Base-by-base conservation (phyloP, 176 grass and related monocot species). In the Zea luxurians region DNA sequence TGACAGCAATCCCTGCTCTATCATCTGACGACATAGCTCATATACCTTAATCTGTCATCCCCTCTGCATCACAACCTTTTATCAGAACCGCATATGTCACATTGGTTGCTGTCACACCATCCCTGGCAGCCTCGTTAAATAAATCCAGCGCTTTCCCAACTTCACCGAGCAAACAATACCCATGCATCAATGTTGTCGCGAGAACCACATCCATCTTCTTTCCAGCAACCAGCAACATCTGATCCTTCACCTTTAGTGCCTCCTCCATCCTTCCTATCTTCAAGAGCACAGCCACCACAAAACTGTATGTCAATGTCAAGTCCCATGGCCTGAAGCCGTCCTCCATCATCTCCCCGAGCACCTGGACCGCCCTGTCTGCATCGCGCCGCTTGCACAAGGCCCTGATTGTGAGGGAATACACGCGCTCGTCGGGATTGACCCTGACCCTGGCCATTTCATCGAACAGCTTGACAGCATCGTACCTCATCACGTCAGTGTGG, bases 11-110 rank as follows among this genome's bases (percentile, higher is more conserved):
- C 87, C 80, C n/a, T 34, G 73, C 3, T 82, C 61, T 82, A 67
- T 90, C 93, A 97, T 97, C 82, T 90, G 72, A 43, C 37, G 13
- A 42, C 83, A 97, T 66, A 97, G 83, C 61, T 85, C 70, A 61
- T 79, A 73, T 8, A 83, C 93, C 76, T 87, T 88, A 42, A n/a
- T 87, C 60, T 52, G 73, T 21, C 72, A 90, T 87, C 55, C 88
- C 86, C 64, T 75, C 63, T 70, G 47, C 89, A 64, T 59, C 75
- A 66, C 93, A 97, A 75, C 83, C 88, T 76, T 67, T 82, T 61
- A 97, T 90, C 61, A 93, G 79, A 55, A 89, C 83, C 36, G 58
- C 76, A 79, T 85, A 97, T 13, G 80, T 84, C 40, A 89, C 60
- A 64, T 85, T 70, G 61, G 77, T 90, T 10, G 90, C 88, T 45